A percentile compares a stretch with the other conserved stretches of the same genome.
Conservation (phyloP, 148 eudicot genomes). For the Amaranthus palmeri region DNA sequence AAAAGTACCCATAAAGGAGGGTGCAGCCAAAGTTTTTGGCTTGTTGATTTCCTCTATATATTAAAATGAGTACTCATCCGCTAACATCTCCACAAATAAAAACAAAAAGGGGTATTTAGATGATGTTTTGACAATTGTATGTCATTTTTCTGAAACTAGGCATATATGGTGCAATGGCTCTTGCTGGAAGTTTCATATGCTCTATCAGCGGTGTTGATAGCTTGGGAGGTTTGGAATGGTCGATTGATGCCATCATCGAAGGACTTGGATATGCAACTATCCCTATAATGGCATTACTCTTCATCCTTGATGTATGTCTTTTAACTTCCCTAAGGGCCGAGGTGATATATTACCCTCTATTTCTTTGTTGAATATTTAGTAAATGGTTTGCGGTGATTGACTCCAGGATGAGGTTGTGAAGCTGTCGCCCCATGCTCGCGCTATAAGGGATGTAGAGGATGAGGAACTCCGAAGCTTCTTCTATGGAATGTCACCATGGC, state of each 20-base stretch:
- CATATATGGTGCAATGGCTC: conserved; percentile 91
- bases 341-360: neutral
- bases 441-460: conserved; percentile 96
- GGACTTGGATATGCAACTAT: conserved; percentile 98
- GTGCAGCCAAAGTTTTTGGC: too few relatives aligned
- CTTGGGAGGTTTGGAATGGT: conserved; percentile 66
- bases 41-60: too few relatives aligned
- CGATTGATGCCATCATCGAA: conserved; percentile 70
- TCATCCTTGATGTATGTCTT: conserved; percentile 78
- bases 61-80: too few relatives aligned
- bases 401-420: conserved; percentile 97
- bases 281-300: conserved; percentile 97
- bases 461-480: conserved; percentile 94
- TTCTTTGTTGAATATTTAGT: neutral
- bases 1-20: too few relatives aligned
- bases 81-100: too few relatives aligned
- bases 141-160: conserved; percentile 39
- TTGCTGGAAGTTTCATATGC: conserved; percentile 87
- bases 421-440: conserved; percentile 97
- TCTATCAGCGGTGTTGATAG: conserved; percentile 65
- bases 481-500: conserved; percentile 99
- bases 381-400: neutral
- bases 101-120: neutral
- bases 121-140: conserved; percentile 1
- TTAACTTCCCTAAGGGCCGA: neutral